Evolutionary conservation across 805 yeast genomes (phyloP), one percentile per base, ranked within the genome.

Genomic region (Candida silvicultrix): DNA sequence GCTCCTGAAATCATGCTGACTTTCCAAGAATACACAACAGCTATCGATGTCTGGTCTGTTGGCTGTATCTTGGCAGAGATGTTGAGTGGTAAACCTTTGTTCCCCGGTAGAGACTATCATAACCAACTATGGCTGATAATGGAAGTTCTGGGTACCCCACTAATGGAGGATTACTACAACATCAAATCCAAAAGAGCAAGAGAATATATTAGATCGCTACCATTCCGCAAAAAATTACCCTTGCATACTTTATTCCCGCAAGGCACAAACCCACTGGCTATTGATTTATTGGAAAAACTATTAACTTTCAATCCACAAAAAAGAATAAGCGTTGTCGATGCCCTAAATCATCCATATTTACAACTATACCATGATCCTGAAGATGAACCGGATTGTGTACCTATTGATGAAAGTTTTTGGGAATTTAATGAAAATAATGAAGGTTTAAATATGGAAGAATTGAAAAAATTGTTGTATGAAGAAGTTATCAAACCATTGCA

Each of bases 1-100:
- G 92, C 92, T 0, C 92, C 92, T 0, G 94, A 85, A 61, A 83
- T 85, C 47, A 85, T 85, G 92, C 65, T 85, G 23, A 78, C 87
- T 1, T 73, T 77, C 49, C 81, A 85, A 37, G 82, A 81, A 55
- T 85, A 85, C 53, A 77, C 90, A 2, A 79, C 83, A 9, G 87
- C 89, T 0, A 82, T 85, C 49, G 94, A 85, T 58, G 71, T 85
- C 15, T 85, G 94, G 94, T 80, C 89, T 0, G 81, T 83, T 37
- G 94, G 92, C 0, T 85, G 92, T 58, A 83, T 85, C 31, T 57
- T 85, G 29, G 90, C 86, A 0, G 94, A 85, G 60, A 69, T 85
- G 73, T 68, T 81, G 8, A 64, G 69, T 34, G 64, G 64, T 38
- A 73, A 73, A 49, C 89, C 92, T 0, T 61, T 85, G 9, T 80